Evolutionary conservation across 1,284 basidiomycete genomes (phyloP), one percentile per base, ranked within the genome.

Genomic region (Tilletia indica): DNA sequence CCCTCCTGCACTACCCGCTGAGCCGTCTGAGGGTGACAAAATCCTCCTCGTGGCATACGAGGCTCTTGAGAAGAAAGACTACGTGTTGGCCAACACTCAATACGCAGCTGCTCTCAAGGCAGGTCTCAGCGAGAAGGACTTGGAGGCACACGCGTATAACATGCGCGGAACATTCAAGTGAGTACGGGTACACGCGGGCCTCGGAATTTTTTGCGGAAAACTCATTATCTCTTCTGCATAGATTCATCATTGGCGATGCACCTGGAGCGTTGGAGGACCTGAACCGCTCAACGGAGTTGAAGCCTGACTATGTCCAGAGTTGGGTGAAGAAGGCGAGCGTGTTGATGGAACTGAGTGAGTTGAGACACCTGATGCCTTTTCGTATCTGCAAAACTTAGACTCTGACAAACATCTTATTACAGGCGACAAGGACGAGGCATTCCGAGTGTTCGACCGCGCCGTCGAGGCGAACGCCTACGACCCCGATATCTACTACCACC

Each of bases 401-500:
- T 31, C 56, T 58, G 56, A 31, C 56, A n/a, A 4, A 4, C 3
- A 31, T 4, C 34, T 6, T 31, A 31, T 31, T 25, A 64, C 61
- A 64, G 77, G 78, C 61, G 80, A 82, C 70, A 76, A 77, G 72
- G 87, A 88, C 36, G 89, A 89, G 75, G 92, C 95, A 1, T 94
- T 98, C 85, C 89, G 91, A 76, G 93, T 93, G 85, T 98, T 98
- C 84, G 93, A 96, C 72, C 88, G 91, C 73, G 97, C 97, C 0
- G 91, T 95, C 81, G 88, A 89, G 83, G 89, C 92, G 77, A 91
- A 98, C 82, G 85, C 91, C 4, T 87, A 90, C 68, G 94, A 99
- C 86, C 91, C 96, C 0, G 97, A 99, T 85, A 94, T 97, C 74
- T 99, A 94, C 87, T 99, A 99, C 86, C 97, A 99, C 86, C 93